Percentiles rank a stretch among this genome's conserved stretches.
Conservation (phyloP, 1,284 basidiomycete genomes). For the Trametes hirsuta region DNA sequence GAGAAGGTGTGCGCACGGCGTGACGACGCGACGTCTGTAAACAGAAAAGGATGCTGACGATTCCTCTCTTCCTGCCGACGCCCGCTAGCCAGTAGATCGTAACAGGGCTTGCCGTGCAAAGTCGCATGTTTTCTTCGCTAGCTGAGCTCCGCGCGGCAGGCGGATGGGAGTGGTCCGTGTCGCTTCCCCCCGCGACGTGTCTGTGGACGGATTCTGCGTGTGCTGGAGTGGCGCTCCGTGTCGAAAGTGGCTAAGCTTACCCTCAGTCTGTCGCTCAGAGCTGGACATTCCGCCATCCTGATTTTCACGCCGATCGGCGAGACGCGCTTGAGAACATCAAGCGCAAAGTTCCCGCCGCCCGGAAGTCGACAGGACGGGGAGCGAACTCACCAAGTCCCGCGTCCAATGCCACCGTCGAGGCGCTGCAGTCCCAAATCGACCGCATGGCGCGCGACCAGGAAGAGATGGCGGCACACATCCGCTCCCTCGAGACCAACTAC, state of each 20-base stretch:
- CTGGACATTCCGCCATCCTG: slow-evolving; percentile 97
- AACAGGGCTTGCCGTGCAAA: neutral
- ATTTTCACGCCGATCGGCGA: slow-evolving; percentile 87
- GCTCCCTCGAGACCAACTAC: slow-evolving; percentile 74
- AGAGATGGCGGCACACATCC: slow-evolving; percentile 62
- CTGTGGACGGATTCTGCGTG: slow-evolving; percentile 6
- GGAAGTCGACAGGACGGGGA: slow-evolving; percentile 47
- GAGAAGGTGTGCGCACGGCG: neutral
- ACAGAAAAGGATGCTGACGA: neutral
- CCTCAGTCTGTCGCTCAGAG: slow-evolving; percentile 48
- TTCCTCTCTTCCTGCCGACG: slow-evolving; percentile 5
- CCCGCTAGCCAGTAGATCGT: slow-evolving; percentile 5
- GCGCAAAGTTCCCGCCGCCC: slow-evolving; percentile 83
- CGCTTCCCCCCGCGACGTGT: slow-evolving; percentile 5
- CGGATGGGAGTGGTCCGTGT: neutral
- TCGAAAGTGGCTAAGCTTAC: slow-evolving; percentile 6
- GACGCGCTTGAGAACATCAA: slow-evolving; percentile 93
- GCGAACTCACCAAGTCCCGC: slow-evolving; percentile 35
- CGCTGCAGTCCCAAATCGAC: slow-evolving; percentile 56
- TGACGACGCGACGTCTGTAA: neutral
- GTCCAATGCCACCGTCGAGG: slow-evolving; percentile 36
- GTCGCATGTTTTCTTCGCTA: slow-evolving; percentile 1
- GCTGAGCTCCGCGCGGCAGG: slow-evolving; percentile 7
- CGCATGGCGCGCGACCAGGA: slow-evolving; percentile 55
- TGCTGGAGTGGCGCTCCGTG: neutral